Base-by-base conservation (phyloP, 1,284 basidiomycete species). In the Ganoderma lingzhi region DNA sequence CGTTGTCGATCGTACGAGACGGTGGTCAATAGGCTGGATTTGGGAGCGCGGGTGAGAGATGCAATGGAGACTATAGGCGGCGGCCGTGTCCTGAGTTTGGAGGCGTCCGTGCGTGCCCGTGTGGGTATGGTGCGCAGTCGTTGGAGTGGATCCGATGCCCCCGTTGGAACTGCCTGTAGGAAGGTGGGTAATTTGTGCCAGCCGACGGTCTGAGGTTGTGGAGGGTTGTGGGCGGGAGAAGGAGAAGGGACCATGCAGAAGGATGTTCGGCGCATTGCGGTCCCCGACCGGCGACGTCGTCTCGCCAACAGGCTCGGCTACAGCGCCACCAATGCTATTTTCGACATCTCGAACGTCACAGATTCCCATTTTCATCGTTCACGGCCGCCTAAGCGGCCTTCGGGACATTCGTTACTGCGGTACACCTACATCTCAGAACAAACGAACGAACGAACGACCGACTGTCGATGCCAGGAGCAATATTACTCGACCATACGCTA, bases 401-500 rank as follows among this genome's bases (percentile, higher is more conserved):
- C 23, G 23, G 23, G 23, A n/a, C n/a, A 23, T 23, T 23, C 23
- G 23, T 67, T 70, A 65, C 48, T 67, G 67, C 68, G 66, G 70
- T 73, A 73, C 72, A 73, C 66, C 6, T 48, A 48, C 5, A 15
- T 69, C 68, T 62, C 69, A 66, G 19, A 19, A 63, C 67, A 68
- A 68, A 67, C 63, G 71, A 73, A 32, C 30, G 23, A 23, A 23
- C 23, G 71, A 73, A 32, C 30, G 23, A 23, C 0, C 23, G 23
- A 23, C 23, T 23, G 61, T 39, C 15, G 45, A n/a, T 23, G 45
- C 45, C 6, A 23, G 56, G 64, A 56, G 65, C 68, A 58, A 61
- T 23, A 73, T 73, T 73, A 73, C 72, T 71, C 64, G 55, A 71
- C 68, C 63, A 41, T 71, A 70, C 72, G 66, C 72, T 71, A 73